phyloP scores from a whole-genome alignment of 2,329 filamentous ascomycete genomes.

The Cytospora schulzeri region DNA sequence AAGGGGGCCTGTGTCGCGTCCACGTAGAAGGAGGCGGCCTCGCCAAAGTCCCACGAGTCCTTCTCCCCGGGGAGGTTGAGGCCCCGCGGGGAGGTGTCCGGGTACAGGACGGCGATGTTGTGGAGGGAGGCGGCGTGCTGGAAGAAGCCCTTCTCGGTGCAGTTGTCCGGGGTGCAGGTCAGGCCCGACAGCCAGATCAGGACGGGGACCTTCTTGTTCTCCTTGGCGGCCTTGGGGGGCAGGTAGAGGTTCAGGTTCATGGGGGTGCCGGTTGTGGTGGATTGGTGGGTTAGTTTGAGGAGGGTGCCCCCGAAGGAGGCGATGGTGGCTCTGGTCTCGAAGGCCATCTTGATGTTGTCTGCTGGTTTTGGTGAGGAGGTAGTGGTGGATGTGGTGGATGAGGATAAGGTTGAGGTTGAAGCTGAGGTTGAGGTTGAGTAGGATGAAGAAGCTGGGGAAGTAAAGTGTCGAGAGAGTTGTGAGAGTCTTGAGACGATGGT shows the following conservation, averaged over 20 bases:
- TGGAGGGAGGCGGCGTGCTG: constrained; percentile 77
- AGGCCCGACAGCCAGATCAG: constrained; percentile 92
- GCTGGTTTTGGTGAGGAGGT: background rate
- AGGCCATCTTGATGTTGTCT: constrained; percentile 66
- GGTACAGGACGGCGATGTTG: constrained; percentile 90
- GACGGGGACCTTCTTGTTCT: constrained; percentile 71
- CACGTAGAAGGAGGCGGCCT: constrained; percentile 91
- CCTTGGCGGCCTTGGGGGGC: constrained; percentile 64
- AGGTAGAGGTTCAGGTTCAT: constrained; percentile 95
- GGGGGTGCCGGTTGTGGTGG: constrained; percentile 75
- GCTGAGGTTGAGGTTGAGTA: background rate
- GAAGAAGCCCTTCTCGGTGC: constrained; percentile 84
- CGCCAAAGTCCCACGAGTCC: constrained; percentile 88
- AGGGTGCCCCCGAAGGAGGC: constrained; percentile 91
- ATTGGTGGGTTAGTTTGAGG: constrained; percentile 88
- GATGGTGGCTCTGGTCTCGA: constrained; percentile 88
- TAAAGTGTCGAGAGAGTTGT: constrained; percentile 24
- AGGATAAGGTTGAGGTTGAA: background rate
- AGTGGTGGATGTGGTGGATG: background rate
- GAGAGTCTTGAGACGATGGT: constrained; percentile 20
- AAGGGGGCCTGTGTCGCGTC: constrained; percentile 79
- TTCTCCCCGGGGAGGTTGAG: constrained; percentile 81
- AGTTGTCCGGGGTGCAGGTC: constrained; percentile 91
- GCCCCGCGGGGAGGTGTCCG: constrained; percentile 90
- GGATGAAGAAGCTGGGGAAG: background rate